Base-by-base conservation (phyloP, 192 early-diverging fungal species). In the Linderina pennispora region DNA sequence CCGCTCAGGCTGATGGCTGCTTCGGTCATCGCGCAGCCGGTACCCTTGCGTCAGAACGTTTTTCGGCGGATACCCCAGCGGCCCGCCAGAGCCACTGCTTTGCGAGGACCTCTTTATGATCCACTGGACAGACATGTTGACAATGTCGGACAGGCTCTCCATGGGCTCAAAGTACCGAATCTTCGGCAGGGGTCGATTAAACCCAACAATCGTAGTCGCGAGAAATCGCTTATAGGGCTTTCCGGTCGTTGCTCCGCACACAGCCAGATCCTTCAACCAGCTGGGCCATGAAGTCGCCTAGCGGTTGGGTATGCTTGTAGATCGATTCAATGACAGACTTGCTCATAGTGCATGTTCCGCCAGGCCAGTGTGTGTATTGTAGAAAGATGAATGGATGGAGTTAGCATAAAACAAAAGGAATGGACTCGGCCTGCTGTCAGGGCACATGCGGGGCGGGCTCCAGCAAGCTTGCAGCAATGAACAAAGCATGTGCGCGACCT, bases 11-110 rank as follows among this genome's bases (percentile, higher is more conserved):
- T 54, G 49, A n/a, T 59, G 62, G 31, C 46, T 64, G 6, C 48
- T 43, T 16, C 53, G 48, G 2, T 48, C 57, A 23, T 40, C 35
- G 8, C 53, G 53, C 21, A 48, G 8, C 25, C 22, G 34, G 16
- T 64, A 72, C 8, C 68, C 68, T 41, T 47, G 13, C 8, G 68
- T 50, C 23, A 72, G 45, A 25, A 59, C 51, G 46, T 72, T 72
- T 13, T 44, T 26, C 28, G 17, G 19, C 14, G 22, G n/a, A 2
- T 26, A 13, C 15, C 43, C 28, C 24, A 44, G 23, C 22, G 33
- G 10, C 15, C 22, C 31, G 34, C 2, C 9, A 9, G 4, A 4
- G 18, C 45, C 40, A 0, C 43, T 6, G 16, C 43, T 31, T 3
- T 20, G 14, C 10, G 45, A 25, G 20, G 26, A 41, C 19, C 43